A percentile compares a stretch with the other conserved stretches of the same genome.
phyloP scores from a whole-genome alignment of 805 yeast species.

The Ogataea haglerorum region DNA sequence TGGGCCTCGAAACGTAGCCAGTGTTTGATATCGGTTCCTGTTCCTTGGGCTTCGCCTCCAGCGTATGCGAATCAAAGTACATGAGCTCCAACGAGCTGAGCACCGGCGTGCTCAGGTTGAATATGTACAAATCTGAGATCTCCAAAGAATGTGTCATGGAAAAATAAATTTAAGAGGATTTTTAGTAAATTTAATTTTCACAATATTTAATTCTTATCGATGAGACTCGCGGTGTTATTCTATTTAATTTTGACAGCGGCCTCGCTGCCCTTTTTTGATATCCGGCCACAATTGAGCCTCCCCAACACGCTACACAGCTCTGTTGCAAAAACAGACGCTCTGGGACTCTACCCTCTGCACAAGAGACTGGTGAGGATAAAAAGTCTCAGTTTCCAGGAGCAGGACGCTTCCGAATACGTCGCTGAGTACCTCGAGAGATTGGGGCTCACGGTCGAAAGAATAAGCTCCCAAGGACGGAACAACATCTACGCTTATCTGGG shows the following conservation, averaged over 20 bases:
- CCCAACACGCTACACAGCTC: conserved; percentile 1
- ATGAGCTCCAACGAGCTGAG: conserved; percentile 47
- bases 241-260: background rate
- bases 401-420: conserved; percentile 38
- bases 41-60: conserved; percentile 27
- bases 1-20: conserved; percentile 15
- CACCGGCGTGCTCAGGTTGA: conserved; percentile 39
- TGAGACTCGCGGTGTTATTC: background rate
- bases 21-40: conserved; percentile 5
- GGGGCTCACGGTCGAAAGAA: conserved; percentile 54
- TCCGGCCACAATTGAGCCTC: background rate
- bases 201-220: background rate
- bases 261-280: conserved; percentile 8
- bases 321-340: background rate
- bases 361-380: conserved; percentile 33
- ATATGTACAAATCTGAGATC: conserved; percentile 44
- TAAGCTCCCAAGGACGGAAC: conserved; percentile 36
- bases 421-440: conserved; percentile 34
- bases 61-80: conserved; percentile 51
- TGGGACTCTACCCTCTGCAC: conserved; percentile 32
- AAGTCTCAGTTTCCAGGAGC: conserved; percentile 36
- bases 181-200: background rate
- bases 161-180: background rate
- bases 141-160: conserved; percentile 3
- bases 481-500: conserved; percentile 60